These are phyloP conservation scores for Diaporthe eres DNA, from an alignment of 2,329 filamentous ascomycete species.

Conservation along the genomic window DNA sequence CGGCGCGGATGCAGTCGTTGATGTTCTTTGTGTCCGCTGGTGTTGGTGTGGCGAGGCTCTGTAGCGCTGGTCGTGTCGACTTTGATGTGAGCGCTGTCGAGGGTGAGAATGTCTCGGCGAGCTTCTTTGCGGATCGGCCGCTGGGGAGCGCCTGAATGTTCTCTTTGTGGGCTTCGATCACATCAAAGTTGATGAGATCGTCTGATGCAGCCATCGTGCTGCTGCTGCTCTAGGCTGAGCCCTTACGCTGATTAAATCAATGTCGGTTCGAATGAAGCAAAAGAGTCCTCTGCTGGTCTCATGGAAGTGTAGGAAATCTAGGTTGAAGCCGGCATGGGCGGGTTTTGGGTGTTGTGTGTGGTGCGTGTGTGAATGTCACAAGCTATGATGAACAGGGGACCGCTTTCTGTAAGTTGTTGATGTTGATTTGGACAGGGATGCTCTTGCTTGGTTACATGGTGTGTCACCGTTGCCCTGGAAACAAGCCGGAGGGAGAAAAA, in stretches of 20 bases:
- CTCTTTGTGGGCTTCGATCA: slow-evolving; percentile 97
- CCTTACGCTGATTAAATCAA: slow-evolving; percentile 37
- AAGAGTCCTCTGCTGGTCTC: slow-evolving; percentile 36
- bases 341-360: neutral
- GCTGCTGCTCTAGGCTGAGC: slow-evolving; percentile 40
- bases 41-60: slow-evolving; percentile 72
- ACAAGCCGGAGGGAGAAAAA: slow-evolving; percentile 25
- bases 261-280: slow-evolving; percentile 30
- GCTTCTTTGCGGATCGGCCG: slow-evolving; percentile 88
- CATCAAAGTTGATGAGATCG: slow-evolving; percentile 82
- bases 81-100: slow-evolving; percentile 22
- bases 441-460: neutral
- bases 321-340: slow-evolving; percentile 4
- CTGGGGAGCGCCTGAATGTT: slow-evolving; percentile 96
- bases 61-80: slow-evolving; percentile 57
- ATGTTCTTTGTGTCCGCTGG: slow-evolving; percentile 81
- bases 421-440: slow-evolving; percentile 39
- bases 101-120: slow-evolving; percentile 85
- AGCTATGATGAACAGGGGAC: slow-evolving; percentile 36
- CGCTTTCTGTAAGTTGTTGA: slow-evolving; percentile 40
- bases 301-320: slow-evolving; percentile 17
- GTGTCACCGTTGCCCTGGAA: slow-evolving; percentile 42
- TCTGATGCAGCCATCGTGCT: slow-evolving; percentile 62
- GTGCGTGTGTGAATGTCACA: slow-evolving; percentile 33
- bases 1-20: slow-evolving; percentile 83